A percentile compares a stretch with the other conserved stretches of the same genome.
Evolutionary conservation across 768 basidiomycete genomes (phyloP).

Genomic region (Chalciporus sphaerocephalus): DNA sequence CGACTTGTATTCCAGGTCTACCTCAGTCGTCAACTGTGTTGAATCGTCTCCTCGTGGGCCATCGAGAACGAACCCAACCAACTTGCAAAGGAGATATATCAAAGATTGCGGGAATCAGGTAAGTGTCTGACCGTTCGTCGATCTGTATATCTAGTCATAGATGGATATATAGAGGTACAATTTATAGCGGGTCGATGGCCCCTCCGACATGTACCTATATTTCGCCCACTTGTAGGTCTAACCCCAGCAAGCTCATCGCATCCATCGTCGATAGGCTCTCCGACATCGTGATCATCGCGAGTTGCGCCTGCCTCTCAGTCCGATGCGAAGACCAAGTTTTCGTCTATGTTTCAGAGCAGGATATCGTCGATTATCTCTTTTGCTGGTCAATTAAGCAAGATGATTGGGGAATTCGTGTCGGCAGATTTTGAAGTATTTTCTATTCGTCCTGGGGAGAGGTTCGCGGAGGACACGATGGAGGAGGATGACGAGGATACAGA

Average conservation of each 20-base stretch:
- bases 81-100: not conserved
- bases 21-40: not conserved
- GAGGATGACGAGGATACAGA: not conserved
- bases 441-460: not conserved
- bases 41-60: not conserved
- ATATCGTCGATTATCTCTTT: not conserved
- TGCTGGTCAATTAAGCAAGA: not conserved
- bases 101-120: not conserved
- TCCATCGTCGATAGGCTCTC: not conserved
- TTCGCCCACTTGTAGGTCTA: not conserved
- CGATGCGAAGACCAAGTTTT: not conserved
- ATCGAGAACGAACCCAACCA: not conserved
- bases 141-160: too few relatives aligned
- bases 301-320: not conserved
- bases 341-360: not conserved
- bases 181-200: not conserved
- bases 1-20: not conserved
- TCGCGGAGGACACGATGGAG: not conserved
- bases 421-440: not conserved
- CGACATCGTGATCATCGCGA: not conserved
- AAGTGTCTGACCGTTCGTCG: not conserved
- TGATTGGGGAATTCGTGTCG: not conserved
- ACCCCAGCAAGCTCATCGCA: not conserved
- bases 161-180: not conserved
- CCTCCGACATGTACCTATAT: not conserved